A percentile compares a stretch with the other conserved stretches of the same genome.
Evolutionary conservation across 805 yeast species (phyloP).

Genomic region (Candida orba): DNA sequence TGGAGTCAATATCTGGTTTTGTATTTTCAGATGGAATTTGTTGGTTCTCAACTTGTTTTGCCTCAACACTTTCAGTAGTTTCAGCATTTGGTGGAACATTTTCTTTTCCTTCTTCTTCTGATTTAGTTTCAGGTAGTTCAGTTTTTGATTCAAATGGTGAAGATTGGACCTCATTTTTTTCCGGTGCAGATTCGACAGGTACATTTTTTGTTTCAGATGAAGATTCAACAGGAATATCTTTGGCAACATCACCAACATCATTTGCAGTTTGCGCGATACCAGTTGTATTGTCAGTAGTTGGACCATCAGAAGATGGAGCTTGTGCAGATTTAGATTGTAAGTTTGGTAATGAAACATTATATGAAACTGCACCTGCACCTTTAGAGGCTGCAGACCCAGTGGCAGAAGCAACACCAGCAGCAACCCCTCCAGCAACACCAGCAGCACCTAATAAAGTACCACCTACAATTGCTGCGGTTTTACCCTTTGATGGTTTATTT

Average conservation of each 20-base stretch:
- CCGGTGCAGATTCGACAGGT: too few species aligned
- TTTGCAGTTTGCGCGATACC: neutral
- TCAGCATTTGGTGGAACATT: neutral
- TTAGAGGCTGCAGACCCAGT: conserved; percentile 9
- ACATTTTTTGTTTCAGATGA: too few species aligned
- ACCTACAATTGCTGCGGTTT: conserved; percentile 6
- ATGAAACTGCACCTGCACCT: conserved; percentile 15
- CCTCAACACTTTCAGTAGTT: neutral
- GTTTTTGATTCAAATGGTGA: neutral
- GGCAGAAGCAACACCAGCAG: conserved; percentile 10
- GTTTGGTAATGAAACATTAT: conserved; percentile 10
- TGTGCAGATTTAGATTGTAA: conserved; percentile 9
- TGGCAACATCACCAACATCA: too few species aligned
- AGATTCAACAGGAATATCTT: too few species aligned
- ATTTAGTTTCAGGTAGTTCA: neutral
- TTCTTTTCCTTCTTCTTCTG: too few species aligned
- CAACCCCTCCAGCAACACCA: conserved; percentile 10
- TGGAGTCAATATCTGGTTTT: conserved; percentile 1
- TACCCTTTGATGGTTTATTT: neutral
- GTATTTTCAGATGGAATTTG: neutral
- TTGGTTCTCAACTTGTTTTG: neutral
- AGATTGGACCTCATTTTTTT: neutral
- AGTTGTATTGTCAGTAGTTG: neutral
- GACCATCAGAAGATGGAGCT: neutral
- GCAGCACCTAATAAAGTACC: conserved; percentile 10